A percentile compares a stretch with the other conserved stretches of the same genome.
These are phyloP conservation scores for Stipa capillata DNA, from an alignment of 176 grass and related monocot species.

Conservation along the genomic window DNA sequence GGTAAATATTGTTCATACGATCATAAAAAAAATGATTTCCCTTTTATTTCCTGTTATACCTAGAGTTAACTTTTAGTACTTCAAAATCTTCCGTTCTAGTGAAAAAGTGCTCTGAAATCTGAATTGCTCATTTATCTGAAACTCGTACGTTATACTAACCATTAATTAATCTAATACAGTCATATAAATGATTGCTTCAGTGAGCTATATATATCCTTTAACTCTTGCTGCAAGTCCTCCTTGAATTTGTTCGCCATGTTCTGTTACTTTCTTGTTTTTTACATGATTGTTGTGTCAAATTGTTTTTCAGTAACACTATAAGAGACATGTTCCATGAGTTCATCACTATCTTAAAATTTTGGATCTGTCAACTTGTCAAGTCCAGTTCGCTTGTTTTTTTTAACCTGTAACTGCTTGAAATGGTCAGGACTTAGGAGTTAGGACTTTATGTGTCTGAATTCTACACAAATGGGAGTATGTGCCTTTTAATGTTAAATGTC, in stretches of 20 bases:
- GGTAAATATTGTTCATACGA: slow-evolving; percentile 38
- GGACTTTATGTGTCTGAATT: background rate
- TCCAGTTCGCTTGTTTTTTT: background rate
- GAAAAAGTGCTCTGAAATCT: background rate
- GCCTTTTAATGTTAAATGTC: background rate
- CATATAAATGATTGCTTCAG: too few relatives aligned
- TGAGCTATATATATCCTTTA: background rate
- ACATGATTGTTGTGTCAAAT: background rate
- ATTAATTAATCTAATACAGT: too few relatives aligned
- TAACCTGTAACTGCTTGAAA: background rate
- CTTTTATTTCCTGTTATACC: too few relatives aligned
- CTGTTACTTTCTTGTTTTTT: background rate
- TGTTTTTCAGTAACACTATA: background rate
- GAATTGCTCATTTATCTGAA: too few relatives aligned
- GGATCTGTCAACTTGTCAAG: too few relatives aligned
- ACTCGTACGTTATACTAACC: too few relatives aligned
- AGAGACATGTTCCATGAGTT: background rate
- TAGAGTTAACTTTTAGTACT: background rate
- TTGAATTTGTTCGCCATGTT: background rate
- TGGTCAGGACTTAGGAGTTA: background rate
- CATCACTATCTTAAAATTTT: background rate
- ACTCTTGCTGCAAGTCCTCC: background rate
- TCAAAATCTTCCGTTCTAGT: background rate
- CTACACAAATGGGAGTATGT: background rate
- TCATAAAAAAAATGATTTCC: background rate